Evolutionary conservation across 768 basidiomycete genomes (phyloP), one percentile per base, ranked within the genome.

Genomic region (Amanita pallidorosea): DNA sequence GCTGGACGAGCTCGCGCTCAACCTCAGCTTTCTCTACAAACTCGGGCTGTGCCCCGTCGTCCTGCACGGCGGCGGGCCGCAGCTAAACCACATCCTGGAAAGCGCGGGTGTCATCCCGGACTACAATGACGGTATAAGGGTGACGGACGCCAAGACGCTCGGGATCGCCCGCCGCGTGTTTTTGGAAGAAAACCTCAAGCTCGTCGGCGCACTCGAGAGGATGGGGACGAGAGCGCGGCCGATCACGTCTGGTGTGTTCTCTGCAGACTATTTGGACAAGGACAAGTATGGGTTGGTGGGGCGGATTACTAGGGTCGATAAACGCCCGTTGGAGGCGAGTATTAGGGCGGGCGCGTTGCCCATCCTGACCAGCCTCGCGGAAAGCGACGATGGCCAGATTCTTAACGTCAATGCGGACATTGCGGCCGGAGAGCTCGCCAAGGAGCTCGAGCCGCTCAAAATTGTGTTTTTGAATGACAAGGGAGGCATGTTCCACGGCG

Each of bases 391-490:
- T 31, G 96, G 96, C n/a, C 96, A 99, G 66, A 93, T 99, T 58
- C 75, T 98, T 55, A 99, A 99, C 60, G 96, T 99, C 65, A 99
- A 98, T 62, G 96, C 96, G 18, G 96, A 99, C 64, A 88, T 98
- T 55, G 96, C 96, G 2, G 95, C 96, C 1, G 96, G 95, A 36
- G 96, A 99, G 67, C 79, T 99, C 17, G 88, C 95, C 6, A 96
- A 97, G 70, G 95, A 98, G 65, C 75, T 99, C 22, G 95, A 98
- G 68, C 96, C 96, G 18, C 81, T 95, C 72, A 99, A 98, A 72
- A 98, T 98, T 45, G 95, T 99, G 29, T 98, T 93, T 70, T 65
- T 99, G 61, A 96, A 97, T 64, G 96, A 99, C 61, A 97, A 98
- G 70, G 96, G 96, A 53, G 96, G 96, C 27, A 73, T 99, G 58